Evolutionary conservation across 176 grass and related monocot species (phyloP), one percentile per base, ranked within the genome.

Genomic region (Themeda triandra): DNA sequence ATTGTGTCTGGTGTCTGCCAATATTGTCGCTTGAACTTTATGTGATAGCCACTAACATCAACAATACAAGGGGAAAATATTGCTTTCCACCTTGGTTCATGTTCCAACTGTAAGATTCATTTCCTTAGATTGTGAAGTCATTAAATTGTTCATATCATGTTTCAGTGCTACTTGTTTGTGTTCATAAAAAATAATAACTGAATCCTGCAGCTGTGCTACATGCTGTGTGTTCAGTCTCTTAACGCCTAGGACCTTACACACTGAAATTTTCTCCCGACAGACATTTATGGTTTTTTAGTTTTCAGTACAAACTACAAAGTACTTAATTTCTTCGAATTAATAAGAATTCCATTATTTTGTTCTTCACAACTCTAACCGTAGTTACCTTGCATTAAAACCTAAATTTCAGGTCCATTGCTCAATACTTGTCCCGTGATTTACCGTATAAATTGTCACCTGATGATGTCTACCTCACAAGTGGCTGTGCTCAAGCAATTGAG

Each of bases 401-500:
- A 15, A 72, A 67, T 70, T 58, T 30, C 80, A 95, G 93, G 66
- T 89, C 94, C 17, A 77, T 97, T 14, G 86, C 94, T 1, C 31
- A 63, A 2, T 73, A 89, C 77, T 81, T 97, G 19, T 92, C 92
- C 2, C 8, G 13, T 0, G 88, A 92, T 60, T 78, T 94, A 29
- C 92, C 92, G 4, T 85, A 94, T 18, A 33, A 84, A 10, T 23
- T 94, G 15, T 87, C 83, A 2, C 37, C 80, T 0, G 88, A 92
- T 3, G 83, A 97, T 49, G 37, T 94, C n/a, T 94, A 83, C 86
- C 80, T 97, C 10, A 94, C 94, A 8, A 84, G n/a, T 6, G 92
- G 90, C 44, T 89, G 94, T 37, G 1, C 86, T 4, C 92, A 97
- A 37, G 92, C 90, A 27, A 97, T 94, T 35, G 88, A 97, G 87